Evolutionary conservation across 495 filamentous ascomycete genomes (phyloP), one percentile per base, ranked within the genome.

Genomic region (Darksidea phi): DNA sequence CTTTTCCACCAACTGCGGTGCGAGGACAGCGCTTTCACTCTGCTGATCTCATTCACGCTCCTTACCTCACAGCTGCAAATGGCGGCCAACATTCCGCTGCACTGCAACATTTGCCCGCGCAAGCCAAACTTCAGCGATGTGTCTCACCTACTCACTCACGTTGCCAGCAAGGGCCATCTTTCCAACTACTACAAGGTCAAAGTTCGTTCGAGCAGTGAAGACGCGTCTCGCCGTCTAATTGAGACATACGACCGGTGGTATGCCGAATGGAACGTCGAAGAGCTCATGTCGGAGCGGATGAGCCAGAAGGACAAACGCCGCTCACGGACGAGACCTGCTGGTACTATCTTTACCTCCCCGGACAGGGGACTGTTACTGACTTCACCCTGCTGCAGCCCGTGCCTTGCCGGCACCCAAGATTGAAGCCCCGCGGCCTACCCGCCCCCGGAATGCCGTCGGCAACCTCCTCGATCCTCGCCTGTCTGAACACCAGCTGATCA

Each of bases 101-200:
- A 80, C 63, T 96, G 91, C 81, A 86, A 76, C 57, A 83, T 93
- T 64, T 96, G 91, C 72, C 84, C 86, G 6, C 88, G 87, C 64
- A 82, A 80, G 54, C 88, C 89, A 11, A 76, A 70, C 38, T 97
- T 95, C 74, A 94, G 90, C 51, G 91, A 97, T 70, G 74, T 89
- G 32, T 95, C 91, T 15, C 91, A 96, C 67, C 78, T 96, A 23
- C 79, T 97, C 57, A 97, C 91, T 32, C 91, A 97, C 67, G 80
- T 95, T 17, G 80, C 84, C 23, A 95, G 90, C 50, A 96, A 96
- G 68, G 85, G 84, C 34, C 91, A 97, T 70, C 74, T 96, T 11
- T 81, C 88, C 15, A 78, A 87, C 63, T 80, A 86, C 48, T 89
- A 88, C 79, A 89, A 88, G 63, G 75, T 88, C 36, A 79, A 86